A percentile compares a stretch with the other conserved stretches of the same genome.
Conservation (phyloP, 1,139 yeast genomes). For the Arxiozyma heterogenica region DNA sequence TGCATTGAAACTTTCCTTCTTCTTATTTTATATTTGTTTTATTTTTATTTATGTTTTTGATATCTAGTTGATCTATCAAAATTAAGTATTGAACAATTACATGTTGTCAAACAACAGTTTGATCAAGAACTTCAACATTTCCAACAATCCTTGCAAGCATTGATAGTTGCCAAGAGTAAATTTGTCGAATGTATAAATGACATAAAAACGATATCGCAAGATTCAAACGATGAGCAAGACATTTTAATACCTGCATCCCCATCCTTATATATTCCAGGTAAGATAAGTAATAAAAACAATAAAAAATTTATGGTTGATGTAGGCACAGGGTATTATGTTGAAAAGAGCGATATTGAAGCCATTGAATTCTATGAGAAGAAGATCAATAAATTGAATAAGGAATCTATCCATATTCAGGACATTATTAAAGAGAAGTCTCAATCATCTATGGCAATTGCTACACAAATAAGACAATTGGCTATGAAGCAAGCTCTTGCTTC, state of each 20-base stretch:
- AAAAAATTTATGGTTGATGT: constrained; percentile 80
- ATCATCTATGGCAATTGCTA: constrained; percentile 27
- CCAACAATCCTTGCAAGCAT: constrained; percentile 73
- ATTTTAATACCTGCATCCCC: constrained; percentile 82
- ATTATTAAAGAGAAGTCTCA: constrained; percentile 55
- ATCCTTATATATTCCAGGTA: constrained; percentile 85
- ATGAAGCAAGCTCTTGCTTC: constrained; percentile 19
- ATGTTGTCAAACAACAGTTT: constrained; percentile 73
- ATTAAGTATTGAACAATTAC: constrained; percentile 73
- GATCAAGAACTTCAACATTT: constrained; percentile 83
- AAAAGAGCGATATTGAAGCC: constrained; percentile 63
- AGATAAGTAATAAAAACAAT: constrained; percentile 39
- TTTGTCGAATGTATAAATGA: constrained; percentile 74
- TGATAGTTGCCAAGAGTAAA: constrained; percentile 73
- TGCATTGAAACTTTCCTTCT: neutral
- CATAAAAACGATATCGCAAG: constrained; percentile 47
- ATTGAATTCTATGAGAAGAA: constrained; percentile 64
- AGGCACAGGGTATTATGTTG: constrained; percentile 93
- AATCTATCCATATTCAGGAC: constrained; percentile 62
- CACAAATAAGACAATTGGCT: constrained; percentile 26
- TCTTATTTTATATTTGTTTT: neutral
- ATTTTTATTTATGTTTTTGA: neutral
- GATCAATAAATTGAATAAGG: constrained; percentile 61
- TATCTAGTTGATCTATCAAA: constrained; percentile 48
- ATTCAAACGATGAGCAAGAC: constrained; percentile 39